Evolutionary conservation across 306 rosid genomes (phyloP), one percentile per base, ranked within the genome.

Genomic region (Cucurbita maxima): DNA sequence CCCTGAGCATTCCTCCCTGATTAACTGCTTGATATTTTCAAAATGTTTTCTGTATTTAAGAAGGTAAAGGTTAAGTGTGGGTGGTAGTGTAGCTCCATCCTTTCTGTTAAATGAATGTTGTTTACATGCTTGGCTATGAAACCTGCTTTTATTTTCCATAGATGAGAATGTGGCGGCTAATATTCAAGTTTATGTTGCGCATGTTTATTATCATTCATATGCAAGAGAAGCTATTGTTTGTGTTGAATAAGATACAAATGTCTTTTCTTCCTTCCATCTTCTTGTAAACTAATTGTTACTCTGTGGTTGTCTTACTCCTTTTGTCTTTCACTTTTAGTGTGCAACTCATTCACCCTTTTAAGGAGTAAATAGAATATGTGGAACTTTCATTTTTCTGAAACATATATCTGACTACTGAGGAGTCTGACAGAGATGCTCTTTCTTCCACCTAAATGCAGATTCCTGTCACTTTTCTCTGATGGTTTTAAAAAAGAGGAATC

Each of bases 381-480:
- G 18, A 14, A 15, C 20, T 60, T 52, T 41, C 8, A 6, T 43
- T 78, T 53, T 73, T 60, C 67, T 72, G 62, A 73, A 19, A 56
- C 76, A 38, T 73, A 72, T 18, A 53, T 34, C 34, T 37, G 18
- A 11, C 18, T 36, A 18, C 14, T 41, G 34, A 41, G 51, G 37
- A 12, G 50, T 54, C 51, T 36, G 47, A 54, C 52, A 25, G 51
- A 54, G 22, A 13, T 37, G 18, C 7, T 66, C 6, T 79, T 58
- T 18, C 81, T 84, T 77, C 72, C 30, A 74, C 57, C 56, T 59
- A 75, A 75, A 78, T 87, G 85, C 88, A 93, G 98, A 88, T 85
- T 93, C 84, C 72, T 93, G 72, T 87, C 98, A 53, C 53, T 93
- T 77, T 90, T 93, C 84, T 87, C 98, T 4, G 97, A 93, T 73